Percentiles rank a stretch among this genome's conserved stretches.
Evolutionary conservation across 192 early-diverging fungal species (phyloP).

Genomic region (Backusella luteola): DNA sequence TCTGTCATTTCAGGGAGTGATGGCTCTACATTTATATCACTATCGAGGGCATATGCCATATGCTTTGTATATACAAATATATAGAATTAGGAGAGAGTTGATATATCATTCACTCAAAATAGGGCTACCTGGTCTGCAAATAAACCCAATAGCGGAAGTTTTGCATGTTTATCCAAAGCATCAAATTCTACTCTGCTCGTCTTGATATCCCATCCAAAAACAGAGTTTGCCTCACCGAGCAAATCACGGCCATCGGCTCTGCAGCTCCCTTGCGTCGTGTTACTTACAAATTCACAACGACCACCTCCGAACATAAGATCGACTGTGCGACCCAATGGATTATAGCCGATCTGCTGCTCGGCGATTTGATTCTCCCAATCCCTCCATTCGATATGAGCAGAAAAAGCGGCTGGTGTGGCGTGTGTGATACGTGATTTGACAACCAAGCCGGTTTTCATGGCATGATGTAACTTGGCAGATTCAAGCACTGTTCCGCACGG

Average conservation of each 20-base stretch:
- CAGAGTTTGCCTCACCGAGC: constrained; percentile 48
- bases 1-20: constrained; percentile 79
- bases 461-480: constrained; percentile 74
- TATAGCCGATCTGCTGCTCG: constrained; percentile 86
- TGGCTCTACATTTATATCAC: constrained; percentile 63
- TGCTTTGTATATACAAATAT: constrained; percentile 43
- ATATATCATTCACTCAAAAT: neutral
- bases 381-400: constrained; percentile 77
- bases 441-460: constrained; percentile 87
- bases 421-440: constrained; percentile 96
- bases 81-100: neutral
- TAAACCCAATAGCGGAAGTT: neutral
- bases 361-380: constrained; percentile 87
- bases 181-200: neutral
- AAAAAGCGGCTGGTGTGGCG: constrained; percentile 80
- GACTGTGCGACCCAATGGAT: constrained; percentile 75
- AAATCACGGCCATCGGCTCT: constrained; percentile 74
- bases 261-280: constrained; percentile 60
- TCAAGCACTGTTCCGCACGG: constrained; percentile 95
- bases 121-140: neutral
- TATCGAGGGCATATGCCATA: constrained; percentile 93
- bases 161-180: neutral
- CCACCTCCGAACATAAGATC: constrained; percentile 95
- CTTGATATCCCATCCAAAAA: constrained; percentile 58
- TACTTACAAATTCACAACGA: constrained; percentile 81